Evolutionary conservation across 75 land plant genomes (phyloP).

Genomic region (Pinus tabuliformis): DNA sequence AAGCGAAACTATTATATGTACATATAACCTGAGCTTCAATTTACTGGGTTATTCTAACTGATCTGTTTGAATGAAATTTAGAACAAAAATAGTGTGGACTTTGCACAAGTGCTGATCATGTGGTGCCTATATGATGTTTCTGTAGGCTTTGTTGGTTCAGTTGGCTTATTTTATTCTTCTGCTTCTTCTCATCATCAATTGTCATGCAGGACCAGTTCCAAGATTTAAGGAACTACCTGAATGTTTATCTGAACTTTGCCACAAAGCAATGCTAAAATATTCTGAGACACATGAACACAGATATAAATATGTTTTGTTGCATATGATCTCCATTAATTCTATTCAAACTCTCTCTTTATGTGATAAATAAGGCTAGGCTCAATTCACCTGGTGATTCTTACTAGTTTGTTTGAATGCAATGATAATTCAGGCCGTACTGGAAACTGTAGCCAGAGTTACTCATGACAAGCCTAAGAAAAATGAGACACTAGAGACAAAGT

Average conservation of each 20-base stretch:
- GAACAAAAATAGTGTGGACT: no score
- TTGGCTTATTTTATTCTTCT: background rate
- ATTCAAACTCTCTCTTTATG: background rate
- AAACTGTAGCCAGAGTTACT: conserved; percentile 89
- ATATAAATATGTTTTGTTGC: background rate
- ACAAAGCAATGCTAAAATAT: background rate
- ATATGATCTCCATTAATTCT: background rate
- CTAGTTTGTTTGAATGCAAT: background rate
- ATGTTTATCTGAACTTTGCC: background rate
- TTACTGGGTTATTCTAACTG: no score
- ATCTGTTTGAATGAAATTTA: no score
- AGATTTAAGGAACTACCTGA: background rate
- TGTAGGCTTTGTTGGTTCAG: background rate
- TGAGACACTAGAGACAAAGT: conserved; percentile 80
- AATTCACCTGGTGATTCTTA: background rate
- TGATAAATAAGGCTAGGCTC: background rate
- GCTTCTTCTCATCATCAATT: background rate
- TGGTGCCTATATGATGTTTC: background rate
- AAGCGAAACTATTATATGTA: no score
- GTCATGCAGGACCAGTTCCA: background rate
- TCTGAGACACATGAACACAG: background rate
- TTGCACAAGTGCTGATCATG: background rate
- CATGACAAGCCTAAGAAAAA: conserved; percentile 92
- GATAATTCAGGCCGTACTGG: conserved; percentile 72
- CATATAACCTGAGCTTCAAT: no score